These are phyloP conservation scores for Microdochium trichocladiopsis DNA, from an alignment of 2,329 filamentous ascomycete species.

Conservation along the genomic window DNA sequence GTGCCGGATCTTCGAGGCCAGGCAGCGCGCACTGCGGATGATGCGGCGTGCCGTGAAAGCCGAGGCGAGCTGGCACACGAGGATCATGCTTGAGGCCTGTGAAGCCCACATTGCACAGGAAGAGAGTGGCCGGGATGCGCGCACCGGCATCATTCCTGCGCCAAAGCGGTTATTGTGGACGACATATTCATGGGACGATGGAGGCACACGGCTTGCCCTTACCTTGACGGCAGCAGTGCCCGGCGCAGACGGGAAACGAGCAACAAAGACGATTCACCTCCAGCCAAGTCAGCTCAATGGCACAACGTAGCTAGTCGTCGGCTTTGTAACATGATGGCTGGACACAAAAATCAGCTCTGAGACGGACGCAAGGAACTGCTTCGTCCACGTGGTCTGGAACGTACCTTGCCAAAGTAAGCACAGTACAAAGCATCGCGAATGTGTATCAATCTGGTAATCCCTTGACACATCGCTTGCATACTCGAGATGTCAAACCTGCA, in stretches of 20 bases:
- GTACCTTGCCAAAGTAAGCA: too few relatives aligned
- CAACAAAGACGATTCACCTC: not conserved
- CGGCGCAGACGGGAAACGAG: not conserved
- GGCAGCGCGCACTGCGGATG: not conserved
- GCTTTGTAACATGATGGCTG: too few relatives aligned
- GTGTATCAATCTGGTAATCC: too few relatives aligned
- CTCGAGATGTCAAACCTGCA: too few relatives aligned
- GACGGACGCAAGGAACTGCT: too few relatives aligned
- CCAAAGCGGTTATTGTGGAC: not conserved
- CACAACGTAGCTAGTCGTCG: too few relatives aligned
- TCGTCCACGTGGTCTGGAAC: too few relatives aligned
- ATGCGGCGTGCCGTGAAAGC: not conserved
- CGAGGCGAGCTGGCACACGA: not conserved
- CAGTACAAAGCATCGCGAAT: too few relatives aligned
- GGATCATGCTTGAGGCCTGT: not conserved
- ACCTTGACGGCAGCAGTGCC: not conserved
- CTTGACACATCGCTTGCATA: too few relatives aligned
- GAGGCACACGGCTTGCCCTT: not conserved
- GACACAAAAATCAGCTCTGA: too few relatives aligned
- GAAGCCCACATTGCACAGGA: not conserved
- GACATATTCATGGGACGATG: not conserved
- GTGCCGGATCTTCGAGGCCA: not conserved
- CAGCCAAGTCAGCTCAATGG: not conserved
- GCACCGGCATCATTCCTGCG: not conserved
- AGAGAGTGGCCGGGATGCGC: not conserved